phyloP scores from a whole-genome alignment of 148 eudicot species.

The Hydrangea macrophylla region DNA sequence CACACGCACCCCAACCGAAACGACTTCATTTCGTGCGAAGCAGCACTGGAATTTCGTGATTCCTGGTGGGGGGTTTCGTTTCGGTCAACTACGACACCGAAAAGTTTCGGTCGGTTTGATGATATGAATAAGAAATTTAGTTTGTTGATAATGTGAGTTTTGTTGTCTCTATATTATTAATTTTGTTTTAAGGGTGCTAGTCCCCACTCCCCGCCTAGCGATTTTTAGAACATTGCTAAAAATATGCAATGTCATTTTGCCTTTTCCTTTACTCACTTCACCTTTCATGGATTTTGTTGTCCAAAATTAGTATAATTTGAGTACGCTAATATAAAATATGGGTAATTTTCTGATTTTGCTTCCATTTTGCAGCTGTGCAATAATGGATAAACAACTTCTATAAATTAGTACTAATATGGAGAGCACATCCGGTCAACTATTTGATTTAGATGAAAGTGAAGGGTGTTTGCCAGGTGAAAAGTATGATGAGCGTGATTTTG shows the following conservation, averaged over 20 bases:
- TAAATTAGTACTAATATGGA: conserved; percentile 18
- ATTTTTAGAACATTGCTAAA: too few species aligned
- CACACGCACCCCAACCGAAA: too few species aligned
- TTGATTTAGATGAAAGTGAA: conserved; percentile 18
- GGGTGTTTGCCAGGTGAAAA: conserved; percentile 19
- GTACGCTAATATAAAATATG: neutral
- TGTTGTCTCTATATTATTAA: too few species aligned
- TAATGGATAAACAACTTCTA: conserved; percentile 1
- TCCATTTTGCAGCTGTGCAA: conserved; percentile 8
- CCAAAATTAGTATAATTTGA: neutral
- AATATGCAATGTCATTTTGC: neutral
- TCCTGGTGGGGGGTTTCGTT: too few species aligned
- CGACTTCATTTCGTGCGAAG: too few species aligned
- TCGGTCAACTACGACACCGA: too few species aligned
- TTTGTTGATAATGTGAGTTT: too few species aligned
- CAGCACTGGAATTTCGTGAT: too few species aligned
- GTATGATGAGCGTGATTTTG: conserved; percentile 13
- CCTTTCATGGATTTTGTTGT: neutral
- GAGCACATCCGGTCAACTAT: conserved; percentile 12
- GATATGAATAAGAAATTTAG: too few species aligned
- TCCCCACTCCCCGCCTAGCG: too few species aligned
- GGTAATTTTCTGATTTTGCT: neutral
- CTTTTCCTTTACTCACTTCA: neutral
- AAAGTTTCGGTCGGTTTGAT: neutral
- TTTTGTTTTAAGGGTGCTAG: too few species aligned